Evolutionary conservation across 2,329 filamentous ascomycete genomes (phyloP).

Genomic region (Colletotrichum shisoi): DNA sequence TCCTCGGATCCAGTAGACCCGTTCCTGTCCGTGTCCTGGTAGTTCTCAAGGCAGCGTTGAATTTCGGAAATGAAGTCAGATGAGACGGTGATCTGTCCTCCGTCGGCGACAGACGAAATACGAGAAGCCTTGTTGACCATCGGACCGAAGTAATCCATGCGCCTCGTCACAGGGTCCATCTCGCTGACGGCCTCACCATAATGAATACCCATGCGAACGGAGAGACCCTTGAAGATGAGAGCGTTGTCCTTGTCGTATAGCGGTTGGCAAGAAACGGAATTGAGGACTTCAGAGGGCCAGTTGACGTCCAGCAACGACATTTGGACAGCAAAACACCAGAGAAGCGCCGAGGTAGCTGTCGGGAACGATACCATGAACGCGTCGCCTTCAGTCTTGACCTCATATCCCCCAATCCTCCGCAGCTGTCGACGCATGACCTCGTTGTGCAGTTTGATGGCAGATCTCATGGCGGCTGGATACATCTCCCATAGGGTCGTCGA

Average conservation of each 20-base stretch:
- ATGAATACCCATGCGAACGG: conserved; percentile 96
- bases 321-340: conserved; percentile 98
- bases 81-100: conserved; percentile 95
- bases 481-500: conserved; percentile 96
- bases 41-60: conserved; percentile 86
- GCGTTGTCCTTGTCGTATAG: conserved; percentile 83
- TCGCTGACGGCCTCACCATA: conserved; percentile 95
- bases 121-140: conserved; percentile 98
- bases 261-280: conserved; percentile 83
- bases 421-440: conserved; percentile 94
- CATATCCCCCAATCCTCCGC: conserved; percentile 92
- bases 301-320: conserved; percentile 83
- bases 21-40: conserved; percentile 81
- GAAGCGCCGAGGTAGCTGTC: conserved; percentile 88
- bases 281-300: conserved; percentile 93
- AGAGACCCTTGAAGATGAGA: conserved; percentile 91
- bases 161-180: conserved; percentile 91
- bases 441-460: conserved; percentile 96
- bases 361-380: conserved; percentile 99
- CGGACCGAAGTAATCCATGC: conserved; percentile 99
- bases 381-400: conserved; percentile 99
- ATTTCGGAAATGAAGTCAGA: conserved; percentile 98
- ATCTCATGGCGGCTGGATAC: conserved; percentile 92
- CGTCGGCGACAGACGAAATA: conserved; percentile 93
- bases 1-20: conserved; percentile 76